A percentile compares a stretch with the other conserved stretches of the same genome.
Conservation (phyloP, 768 basidiomycete genomes). For the Nidula microcarpa region DNA sequence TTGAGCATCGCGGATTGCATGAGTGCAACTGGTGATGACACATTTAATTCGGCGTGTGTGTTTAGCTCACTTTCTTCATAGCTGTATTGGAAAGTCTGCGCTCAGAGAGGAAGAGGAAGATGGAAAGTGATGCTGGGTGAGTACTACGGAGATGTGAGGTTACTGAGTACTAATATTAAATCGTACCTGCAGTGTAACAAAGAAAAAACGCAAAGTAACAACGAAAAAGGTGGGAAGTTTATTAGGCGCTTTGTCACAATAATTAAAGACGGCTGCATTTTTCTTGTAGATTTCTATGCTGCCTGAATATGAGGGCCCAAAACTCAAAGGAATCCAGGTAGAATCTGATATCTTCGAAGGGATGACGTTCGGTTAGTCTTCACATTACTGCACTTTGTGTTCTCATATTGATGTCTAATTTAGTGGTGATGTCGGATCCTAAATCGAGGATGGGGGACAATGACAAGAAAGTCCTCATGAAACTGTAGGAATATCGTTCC, state of each 20-base stretch:
- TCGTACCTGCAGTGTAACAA: conserved; percentile 24
- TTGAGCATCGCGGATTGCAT: conserved; percentile 69
- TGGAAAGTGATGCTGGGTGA: conserved; percentile 58
- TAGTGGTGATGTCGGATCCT: conserved; percentile 76
- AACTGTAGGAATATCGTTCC: conserved; percentile 41
- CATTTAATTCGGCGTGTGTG: not conserved
- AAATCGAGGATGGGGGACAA: conserved; percentile 63
- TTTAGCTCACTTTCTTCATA: conserved; percentile 15
- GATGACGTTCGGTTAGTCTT: conserved; percentile 72
- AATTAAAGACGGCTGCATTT: no score
- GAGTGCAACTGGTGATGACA: conserved; percentile 53
- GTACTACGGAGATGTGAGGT: conserved; percentile 1
- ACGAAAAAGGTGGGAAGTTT: conserved; percentile 42
- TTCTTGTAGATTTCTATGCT: conserved; percentile 49
- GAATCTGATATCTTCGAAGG: conserved; percentile 68
- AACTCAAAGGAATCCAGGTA: conserved; percentile 53
- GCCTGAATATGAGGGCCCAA: conserved; percentile 64
- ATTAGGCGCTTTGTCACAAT: no score
- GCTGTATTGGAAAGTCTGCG: conserved; percentile 60
- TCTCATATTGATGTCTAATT: not conserved
- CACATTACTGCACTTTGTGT: not conserved
- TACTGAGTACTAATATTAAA: not conserved
- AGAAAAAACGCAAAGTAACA: conserved; percentile 59
- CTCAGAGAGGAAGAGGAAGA: conserved; percentile 70
- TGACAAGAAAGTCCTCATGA: conserved; percentile 68